Evolutionary conservation across 148 eudicot genomes (phyloP).

Genomic region (Persicaria tinctoria): DNA sequence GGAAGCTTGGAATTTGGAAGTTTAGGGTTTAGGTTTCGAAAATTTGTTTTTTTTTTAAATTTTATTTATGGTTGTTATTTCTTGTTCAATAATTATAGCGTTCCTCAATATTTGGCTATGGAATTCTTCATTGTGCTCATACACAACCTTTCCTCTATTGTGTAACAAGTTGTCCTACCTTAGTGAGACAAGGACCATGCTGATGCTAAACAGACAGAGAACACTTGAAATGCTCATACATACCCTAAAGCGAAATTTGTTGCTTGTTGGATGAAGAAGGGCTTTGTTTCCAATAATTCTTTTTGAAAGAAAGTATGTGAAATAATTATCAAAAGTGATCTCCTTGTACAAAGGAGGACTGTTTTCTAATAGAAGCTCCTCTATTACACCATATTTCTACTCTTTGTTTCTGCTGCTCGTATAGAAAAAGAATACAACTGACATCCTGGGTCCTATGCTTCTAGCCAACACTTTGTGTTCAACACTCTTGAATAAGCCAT

Average conservation of each 20-base stretch:
- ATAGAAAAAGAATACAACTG: constrained; percentile 50
- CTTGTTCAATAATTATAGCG: too few relatives aligned
- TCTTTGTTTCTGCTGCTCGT: constrained; percentile 21
- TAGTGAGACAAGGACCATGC: too few relatives aligned
- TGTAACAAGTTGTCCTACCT: too few relatives aligned
- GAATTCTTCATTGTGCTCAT: too few relatives aligned
- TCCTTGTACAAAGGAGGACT: constrained; percentile 39
- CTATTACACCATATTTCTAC: constrained; percentile 34
- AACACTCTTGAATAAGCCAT: constrained; percentile 42
- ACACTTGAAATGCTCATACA: background rate
- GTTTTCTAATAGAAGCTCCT: constrained; percentile 35
- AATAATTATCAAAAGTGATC: constrained; percentile 13
- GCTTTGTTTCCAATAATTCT: constrained; percentile 5
- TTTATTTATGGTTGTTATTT: too few relatives aligned
- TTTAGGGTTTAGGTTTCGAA: too few relatives aligned
- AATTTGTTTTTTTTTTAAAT: too few relatives aligned
- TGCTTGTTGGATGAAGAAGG: background rate
- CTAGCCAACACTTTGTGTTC: constrained; percentile 63
- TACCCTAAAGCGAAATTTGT: too few relatives aligned
- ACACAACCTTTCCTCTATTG: too few relatives aligned
- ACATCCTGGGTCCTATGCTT: constrained; percentile 39
- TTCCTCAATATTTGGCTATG: too few relatives aligned
- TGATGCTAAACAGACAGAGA: too few relatives aligned
- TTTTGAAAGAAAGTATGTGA: constrained; percentile 6
- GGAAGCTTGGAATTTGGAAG: too few relatives aligned